Base-by-base conservation (phyloP, 345 rosid species). In the Citrus glauca region DNA sequence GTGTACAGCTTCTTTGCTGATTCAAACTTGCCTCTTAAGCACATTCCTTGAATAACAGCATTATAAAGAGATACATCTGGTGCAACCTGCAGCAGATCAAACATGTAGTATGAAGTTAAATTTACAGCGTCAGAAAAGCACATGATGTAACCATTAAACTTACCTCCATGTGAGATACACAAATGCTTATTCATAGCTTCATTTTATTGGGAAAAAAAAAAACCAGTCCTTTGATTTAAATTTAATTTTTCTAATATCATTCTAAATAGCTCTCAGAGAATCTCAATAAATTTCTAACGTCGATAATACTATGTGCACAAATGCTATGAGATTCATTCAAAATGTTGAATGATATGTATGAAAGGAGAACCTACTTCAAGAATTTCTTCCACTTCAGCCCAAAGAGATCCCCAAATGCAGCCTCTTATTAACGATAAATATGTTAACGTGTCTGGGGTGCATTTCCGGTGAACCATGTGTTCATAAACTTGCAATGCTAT, bases 361-460 rank as follows among this genome's bases (percentile, higher is more conserved):
- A 64, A 73, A 73, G 56, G 53, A 37, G 35, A 77, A 81, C 84
- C 66, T 81, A 90, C 96, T 80, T 88, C 79, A 20, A 93, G 79
- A 69, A 93, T 90, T 71, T 84, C 91, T 53, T 86, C 87, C 74
- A 90, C 93, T 82, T 91, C 87, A 40, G 57, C 79, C 97, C 95
- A 95, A 27, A 89, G 88, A 35, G 95, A 93, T 74, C 93, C 97
- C 98, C 95, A 89, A 56, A 92, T 80, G 82, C 94, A 93, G 73
- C 90, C 82, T 83, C 98, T 83, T 78, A 90, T 48, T 66, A 95
- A 83, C 0, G 97, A 88, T 62, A 89, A 73, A 82, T 90, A 82
- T n/a, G 95, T 91, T 72, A 90, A 93, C 24, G 87, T 90, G 81
- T 93, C 89, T 6, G 94, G 89, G 28, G 33, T 28, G 78, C 90